Evolutionary conservation across 2,329 filamentous ascomycete genomes (phyloP).

Genomic region (Mycosphaerella arachidis): DNA sequence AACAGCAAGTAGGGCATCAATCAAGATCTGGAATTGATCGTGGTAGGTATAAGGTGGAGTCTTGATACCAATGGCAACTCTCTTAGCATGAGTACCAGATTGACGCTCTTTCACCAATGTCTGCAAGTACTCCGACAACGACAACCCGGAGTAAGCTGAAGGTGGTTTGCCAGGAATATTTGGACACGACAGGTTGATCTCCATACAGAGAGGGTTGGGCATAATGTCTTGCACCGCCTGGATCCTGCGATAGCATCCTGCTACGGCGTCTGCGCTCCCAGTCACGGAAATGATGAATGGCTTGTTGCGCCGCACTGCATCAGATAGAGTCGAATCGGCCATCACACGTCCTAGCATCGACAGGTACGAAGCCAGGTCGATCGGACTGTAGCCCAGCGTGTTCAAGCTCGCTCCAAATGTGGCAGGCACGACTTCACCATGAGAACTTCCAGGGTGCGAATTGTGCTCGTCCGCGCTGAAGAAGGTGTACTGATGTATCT

Average conservation of each 20-base stretch:
- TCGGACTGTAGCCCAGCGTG: constrained; percentile 69
- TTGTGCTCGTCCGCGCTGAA: constrained; percentile 49
- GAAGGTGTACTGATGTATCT: constrained; percentile 61
- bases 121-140: constrained; percentile 53
- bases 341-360: constrained; percentile 41
- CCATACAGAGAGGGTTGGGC: constrained; percentile 58
- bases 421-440: constrained; percentile 27
- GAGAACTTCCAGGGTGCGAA: constrained; percentile 15
- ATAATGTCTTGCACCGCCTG: constrained; percentile 31
- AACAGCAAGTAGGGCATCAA: constrained; percentile 46
- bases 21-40: constrained; percentile 58
- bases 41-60: constrained; percentile 71
- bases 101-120: constrained; percentile 34
- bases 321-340: constrained; percentile 17
- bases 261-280: constrained; percentile 56
- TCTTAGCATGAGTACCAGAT: not conserved
- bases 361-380: constrained; percentile 57
- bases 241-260: constrained; percentile 53
- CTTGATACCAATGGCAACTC: constrained; percentile 61
- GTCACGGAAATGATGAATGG: constrained; percentile 68
- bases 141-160: constrained; percentile 59
- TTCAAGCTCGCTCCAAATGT: constrained; percentile 49
- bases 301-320: constrained; percentile 40
- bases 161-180: constrained; percentile 67
- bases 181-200: constrained; percentile 74